A percentile compares a stretch with the other conserved stretches of the same genome.
phyloP scores from a whole-genome alignment of 2,329 filamentous ascomycete genomes.

The Xylaria digitata region DNA sequence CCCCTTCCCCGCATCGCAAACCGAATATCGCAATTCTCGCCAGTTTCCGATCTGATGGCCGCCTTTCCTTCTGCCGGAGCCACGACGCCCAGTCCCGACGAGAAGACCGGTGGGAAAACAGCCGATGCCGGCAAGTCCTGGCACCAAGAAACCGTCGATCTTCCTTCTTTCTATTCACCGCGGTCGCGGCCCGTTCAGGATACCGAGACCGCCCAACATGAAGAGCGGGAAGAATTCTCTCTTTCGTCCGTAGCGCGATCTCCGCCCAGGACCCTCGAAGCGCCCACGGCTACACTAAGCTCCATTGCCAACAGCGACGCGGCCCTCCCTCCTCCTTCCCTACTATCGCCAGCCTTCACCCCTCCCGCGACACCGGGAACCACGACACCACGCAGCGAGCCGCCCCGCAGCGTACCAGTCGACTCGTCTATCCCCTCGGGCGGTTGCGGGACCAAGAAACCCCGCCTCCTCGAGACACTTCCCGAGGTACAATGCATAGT shows the following conservation, averaged over 20 bases:
- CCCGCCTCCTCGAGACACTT: constrained; percentile 78
- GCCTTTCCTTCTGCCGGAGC: background rate
- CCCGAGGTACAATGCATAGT: constrained; percentile 94
- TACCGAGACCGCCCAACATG: constrained; percentile 30
- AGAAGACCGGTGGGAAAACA: constrained; percentile 6
- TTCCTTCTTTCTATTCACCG: constrained; percentile 62
- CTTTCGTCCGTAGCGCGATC: constrained; percentile 46
- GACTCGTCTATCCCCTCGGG: constrained; percentile 69
- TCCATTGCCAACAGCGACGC: constrained; percentile 28
- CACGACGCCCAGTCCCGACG: constrained; percentile 32
- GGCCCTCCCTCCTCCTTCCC: constrained; percentile 67
- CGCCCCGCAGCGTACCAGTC: constrained; percentile 66
- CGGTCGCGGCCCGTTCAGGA: constrained; percentile 47
- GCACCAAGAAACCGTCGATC: constrained; percentile 50
- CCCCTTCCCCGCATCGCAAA: background rate
- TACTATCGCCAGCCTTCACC: constrained; percentile 88
- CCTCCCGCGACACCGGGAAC: constrained; percentile 74
- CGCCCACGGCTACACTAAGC: constrained; percentile 17
- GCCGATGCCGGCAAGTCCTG: constrained; percentile 8
- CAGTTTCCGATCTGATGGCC: background rate
- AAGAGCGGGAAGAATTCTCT: constrained; percentile 52
- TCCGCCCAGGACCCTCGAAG: constrained; percentile 38
- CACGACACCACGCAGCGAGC: constrained; percentile 60
- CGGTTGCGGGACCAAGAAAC: constrained; percentile 72
- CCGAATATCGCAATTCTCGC: background rate